Conservation (phyloP, 305 asterid genomes). For the Solanum aculeatissimum region DNA sequence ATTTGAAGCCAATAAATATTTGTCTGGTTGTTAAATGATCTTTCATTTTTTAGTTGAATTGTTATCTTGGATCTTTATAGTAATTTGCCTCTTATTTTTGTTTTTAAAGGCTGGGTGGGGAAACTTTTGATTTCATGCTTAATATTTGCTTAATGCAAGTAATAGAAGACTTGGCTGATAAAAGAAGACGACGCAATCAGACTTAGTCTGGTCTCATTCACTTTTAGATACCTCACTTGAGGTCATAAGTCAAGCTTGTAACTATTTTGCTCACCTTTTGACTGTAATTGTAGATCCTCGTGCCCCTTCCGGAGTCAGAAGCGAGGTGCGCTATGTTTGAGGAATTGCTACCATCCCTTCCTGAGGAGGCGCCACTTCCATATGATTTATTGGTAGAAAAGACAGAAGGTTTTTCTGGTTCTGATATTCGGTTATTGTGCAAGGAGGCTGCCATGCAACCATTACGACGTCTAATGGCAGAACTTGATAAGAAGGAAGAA, state of each 20-base stretch:
- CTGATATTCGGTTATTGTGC: conserved; percentile 83
- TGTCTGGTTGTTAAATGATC: not conserved
- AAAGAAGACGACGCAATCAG: not conserved
- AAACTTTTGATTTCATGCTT: not conserved
- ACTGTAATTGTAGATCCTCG: conserved; percentile 56
- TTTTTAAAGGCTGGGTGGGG: not conserved
- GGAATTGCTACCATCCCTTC: conserved; percentile 49
- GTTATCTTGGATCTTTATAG: not conserved
- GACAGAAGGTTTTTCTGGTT: conserved; percentile 81
- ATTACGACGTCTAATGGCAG: conserved; percentile 61
- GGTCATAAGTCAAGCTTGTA: not conserved
- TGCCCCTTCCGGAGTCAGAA: conserved; percentile 89
- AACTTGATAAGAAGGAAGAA: conserved; percentile 57
- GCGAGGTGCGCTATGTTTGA: conserved; percentile 90
- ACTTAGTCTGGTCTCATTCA: not conserved
- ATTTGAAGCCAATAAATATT: not conserved
- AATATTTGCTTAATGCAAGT: not conserved
- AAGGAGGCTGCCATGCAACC: conserved; percentile 99
- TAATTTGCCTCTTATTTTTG: not conserved
- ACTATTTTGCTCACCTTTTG: not conserved
- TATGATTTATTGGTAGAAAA: conserved; percentile 67
- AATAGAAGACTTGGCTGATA: not conserved
- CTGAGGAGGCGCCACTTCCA: conserved; percentile 46
- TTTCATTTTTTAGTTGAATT: not conserved
- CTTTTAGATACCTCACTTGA: not conserved